A percentile compares a stretch with the other conserved stretches of the same genome.
These are phyloP conservation scores for Sphagnum contortum DNA, from an alignment of 225 moss, liverwort and hornwort species.

Conservation along the genomic window DNA sequence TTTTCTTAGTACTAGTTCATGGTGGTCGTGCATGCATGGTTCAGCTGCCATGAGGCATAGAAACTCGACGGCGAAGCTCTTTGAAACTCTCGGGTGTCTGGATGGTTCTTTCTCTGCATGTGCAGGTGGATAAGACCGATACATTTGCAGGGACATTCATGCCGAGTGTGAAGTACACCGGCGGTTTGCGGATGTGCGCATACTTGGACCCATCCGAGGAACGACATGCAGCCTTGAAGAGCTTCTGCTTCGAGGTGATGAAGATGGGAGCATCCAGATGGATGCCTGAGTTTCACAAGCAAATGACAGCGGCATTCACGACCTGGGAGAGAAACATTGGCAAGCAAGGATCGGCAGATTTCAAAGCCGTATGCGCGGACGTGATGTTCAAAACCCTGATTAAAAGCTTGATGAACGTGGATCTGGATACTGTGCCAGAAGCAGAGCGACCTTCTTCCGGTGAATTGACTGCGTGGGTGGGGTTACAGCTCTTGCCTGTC, in stretches of 20 bases:
- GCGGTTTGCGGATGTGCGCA: constrained; percentile 1
- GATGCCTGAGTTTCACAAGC: constrained; percentile 8
- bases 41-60: no score
- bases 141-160: constrained; percentile 5
- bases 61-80: no score
- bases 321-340: constrained; percentile 14
- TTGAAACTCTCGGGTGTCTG: no score
- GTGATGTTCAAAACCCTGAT: constrained; percentile 14
- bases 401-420: constrained; percentile 4
- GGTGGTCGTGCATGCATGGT: no score
- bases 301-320: constrained; percentile 4
- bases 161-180: constrained; percentile 3
- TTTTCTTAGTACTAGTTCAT: no score
- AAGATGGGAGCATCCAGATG: constrained; percentile 10
- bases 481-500: constrained; percentile 16
- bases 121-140: constrained; percentile 8
- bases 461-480: not conserved
- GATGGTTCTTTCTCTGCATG: no score
- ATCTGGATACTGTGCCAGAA: constrained; percentile 6
- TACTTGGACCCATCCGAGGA: constrained; percentile 9
- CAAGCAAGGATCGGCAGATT: constrained; percentile 25
- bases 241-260: constrained; percentile 9
- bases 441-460: not conserved
- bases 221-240: constrained; percentile 5
- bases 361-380: not conserved